Evolutionary conservation across 305 asterid species (phyloP).

Genomic region (Nicotiana rustica): DNA sequence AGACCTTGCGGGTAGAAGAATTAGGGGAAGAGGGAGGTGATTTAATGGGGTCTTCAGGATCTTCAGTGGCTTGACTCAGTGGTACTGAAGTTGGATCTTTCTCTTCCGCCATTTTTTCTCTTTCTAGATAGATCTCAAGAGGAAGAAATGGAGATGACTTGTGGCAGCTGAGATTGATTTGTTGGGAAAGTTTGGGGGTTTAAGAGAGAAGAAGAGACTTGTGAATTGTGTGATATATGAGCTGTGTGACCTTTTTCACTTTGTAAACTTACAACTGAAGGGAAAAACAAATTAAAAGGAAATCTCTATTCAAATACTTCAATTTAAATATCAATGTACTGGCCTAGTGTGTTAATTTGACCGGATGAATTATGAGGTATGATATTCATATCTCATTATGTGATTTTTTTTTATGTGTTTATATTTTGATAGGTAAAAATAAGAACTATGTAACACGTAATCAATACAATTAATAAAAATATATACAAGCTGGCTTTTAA

Average conservation of each 20-base stretch:
- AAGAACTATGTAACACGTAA: too few relatives aligned
- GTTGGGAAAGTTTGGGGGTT: neutral
- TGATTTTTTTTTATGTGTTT: too few relatives aligned
- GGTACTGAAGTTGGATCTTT: slow-evolving; percentile 87
- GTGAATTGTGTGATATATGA: neutral
- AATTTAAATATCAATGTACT: too few relatives aligned
- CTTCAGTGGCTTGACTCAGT: slow-evolving; percentile 78
- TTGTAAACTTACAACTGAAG: slow-evolving; percentile 7
- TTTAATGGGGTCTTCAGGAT: slow-evolving; percentile 80
- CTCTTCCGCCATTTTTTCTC: slow-evolving; percentile 72
- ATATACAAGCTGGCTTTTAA: too few relatives aligned
- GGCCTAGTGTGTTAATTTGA: too few relatives aligned
- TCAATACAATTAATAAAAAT: too few relatives aligned
- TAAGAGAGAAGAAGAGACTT: neutral
- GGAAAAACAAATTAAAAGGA: neutral
- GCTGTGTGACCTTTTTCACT: neutral
- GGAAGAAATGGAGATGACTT: slow-evolving; percentile 13
- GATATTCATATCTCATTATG: too few relatives aligned
- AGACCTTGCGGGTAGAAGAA: slow-evolving; percentile 84
- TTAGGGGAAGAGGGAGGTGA: slow-evolving; percentile 67
- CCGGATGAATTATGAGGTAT: too few relatives aligned
- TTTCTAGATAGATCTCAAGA: slow-evolving; percentile 7
- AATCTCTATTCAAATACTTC: neutral
- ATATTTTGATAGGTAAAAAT: too few relatives aligned
- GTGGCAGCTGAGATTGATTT: slow-evolving; percentile 4